Evolutionary conservation across 2,329 filamentous ascomycete genomes (phyloP), one percentile per base, ranked within the genome.

Genomic region (Aureobasidium sp.): DNA sequence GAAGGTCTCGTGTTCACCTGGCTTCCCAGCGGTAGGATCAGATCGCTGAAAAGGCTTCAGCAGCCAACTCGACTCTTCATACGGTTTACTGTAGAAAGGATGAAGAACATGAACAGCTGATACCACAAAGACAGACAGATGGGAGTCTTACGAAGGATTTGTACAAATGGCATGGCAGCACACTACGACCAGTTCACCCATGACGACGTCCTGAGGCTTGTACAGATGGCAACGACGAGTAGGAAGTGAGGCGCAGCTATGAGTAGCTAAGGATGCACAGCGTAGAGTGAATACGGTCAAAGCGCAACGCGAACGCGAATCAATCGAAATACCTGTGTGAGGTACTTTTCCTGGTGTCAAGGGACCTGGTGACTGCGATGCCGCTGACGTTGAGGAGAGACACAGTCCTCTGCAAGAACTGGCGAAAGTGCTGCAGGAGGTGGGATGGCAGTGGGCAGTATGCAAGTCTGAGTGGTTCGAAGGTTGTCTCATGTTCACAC

Each of bases 121-220:
- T 37, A 29, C 8, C 11, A 6, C 1, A 14, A 12, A 24, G 5
- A n/a, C 52, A 54, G 48, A 39, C 17, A 39, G 5, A 35, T 15
- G 35, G 39, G 27, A 33, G 31, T 33, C 60, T 56, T 56, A 61
- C 60, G n/a, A 39, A 11, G 49, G 17, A 47, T 61, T 17, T 17
- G 42, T 56, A 50, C 60, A 95, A 62, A 93, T 90, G 31, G 85
- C 89, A 75, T 96, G 91, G 72, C 91, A 92, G 77, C 90, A 94
- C 56, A 95, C 87, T 52, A 95, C 76, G 57, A 95, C 83, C 12
- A 95, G 80, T 66, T 89, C 69, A 14, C 24, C 57, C 57, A 60
- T 60, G 22, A 15, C 47, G 53, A 35, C 37, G 39, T 42, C 12
- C 17, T n/a, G 52, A 19, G 39, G 40, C 22, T 17, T 42, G 19